These are phyloP conservation scores for Heterobasidion occidentale DNA, from an alignment of 1,284 basidiomycete genomes.

Conservation along the genomic window DNA sequence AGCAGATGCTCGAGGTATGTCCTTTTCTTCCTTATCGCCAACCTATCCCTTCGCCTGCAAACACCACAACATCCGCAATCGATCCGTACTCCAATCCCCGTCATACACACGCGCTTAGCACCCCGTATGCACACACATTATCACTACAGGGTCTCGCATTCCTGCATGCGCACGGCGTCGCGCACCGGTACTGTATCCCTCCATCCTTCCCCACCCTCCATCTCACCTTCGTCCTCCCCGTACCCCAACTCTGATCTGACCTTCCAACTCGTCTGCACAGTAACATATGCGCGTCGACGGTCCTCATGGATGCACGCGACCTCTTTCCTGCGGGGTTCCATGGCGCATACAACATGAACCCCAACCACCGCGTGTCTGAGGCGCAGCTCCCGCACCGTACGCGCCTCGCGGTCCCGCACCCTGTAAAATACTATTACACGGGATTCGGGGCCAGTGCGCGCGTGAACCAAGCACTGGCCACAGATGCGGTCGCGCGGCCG, in stretches of 20 bases:
- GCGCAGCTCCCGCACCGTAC: not conserved
- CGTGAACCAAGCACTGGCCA: not conserved
- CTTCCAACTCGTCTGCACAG: not conserved
- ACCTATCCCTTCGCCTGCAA: not conserved
- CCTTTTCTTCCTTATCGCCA: not conserved
- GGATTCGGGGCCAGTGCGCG: not conserved
- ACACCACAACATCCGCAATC: too few species aligned
- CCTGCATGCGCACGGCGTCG: conserved; percentile 1
- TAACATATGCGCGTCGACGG: not conserved
- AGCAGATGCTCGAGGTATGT: conserved; percentile 2
- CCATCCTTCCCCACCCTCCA: not conserved
- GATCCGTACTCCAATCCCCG: too few species aligned
- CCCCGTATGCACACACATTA: too few species aligned
- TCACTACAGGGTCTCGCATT: not conserved
- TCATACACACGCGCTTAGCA: too few species aligned
- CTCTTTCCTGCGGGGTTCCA: conserved; percentile 1
- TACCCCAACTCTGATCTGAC: not conserved
- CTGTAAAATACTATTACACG: conserved; percentile 1
- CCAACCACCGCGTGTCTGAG: not conserved
- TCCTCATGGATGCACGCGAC: conserved; percentile 1
- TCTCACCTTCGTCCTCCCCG: not conserved
- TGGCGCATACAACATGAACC: conserved; percentile 3
- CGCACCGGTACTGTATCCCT: not conserved
- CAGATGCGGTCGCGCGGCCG: not conserved
- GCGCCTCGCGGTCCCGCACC: not conserved